These are phyloP conservation scores for Calonectria multiphialidica DNA, from an alignment of 2,329 filamentous ascomycete genomes.

Conservation along the genomic window DNA sequence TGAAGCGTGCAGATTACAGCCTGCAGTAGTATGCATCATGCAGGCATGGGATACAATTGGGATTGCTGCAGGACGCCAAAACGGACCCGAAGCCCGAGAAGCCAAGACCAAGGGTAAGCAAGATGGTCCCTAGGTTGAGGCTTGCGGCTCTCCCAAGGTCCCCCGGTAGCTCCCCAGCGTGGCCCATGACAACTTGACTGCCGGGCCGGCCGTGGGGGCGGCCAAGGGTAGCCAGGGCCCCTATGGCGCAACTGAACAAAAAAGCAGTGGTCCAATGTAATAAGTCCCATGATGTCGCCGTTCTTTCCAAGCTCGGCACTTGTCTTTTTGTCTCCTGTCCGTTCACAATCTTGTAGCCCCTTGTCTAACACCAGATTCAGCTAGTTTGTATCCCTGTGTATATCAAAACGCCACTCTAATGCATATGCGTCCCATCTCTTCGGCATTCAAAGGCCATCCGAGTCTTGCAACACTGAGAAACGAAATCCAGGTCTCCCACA, in stretches of 20 bases:
- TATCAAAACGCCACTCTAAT: slow-evolving; percentile 29
- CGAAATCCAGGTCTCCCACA: not conserved
- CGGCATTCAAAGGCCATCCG: not conserved
- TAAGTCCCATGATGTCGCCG: slow-evolving; percentile 6
- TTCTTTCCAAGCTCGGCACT: not conserved
- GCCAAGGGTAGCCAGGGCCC: slow-evolving; percentile 1
- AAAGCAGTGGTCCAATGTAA: not conserved
- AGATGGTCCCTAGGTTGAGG: not conserved
- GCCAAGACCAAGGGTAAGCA: not conserved
- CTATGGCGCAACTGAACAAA: not conserved
- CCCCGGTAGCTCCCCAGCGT: not conserved
- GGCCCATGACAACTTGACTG: slow-evolving; percentile 7
- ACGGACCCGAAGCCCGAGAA: not conserved
- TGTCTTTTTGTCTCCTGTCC: not conserved
- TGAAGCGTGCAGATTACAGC: not conserved
- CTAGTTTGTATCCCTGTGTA: slow-evolving; percentile 9
- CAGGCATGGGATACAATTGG: not conserved
- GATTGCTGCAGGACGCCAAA: slow-evolving; percentile 6
- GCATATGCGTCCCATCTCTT: slow-evolving; percentile 26
- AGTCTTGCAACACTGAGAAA: not conserved
- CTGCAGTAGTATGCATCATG: slow-evolving; percentile 12
- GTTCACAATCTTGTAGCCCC: not conserved
- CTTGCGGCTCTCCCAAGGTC: not conserved
- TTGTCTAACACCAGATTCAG: not conserved
- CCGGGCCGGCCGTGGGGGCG: slow-evolving; percentile 21